phyloP scores from a whole-genome alignment of 768 basidiomycete species.

The Pulveroboletus ravenelii region DNA sequence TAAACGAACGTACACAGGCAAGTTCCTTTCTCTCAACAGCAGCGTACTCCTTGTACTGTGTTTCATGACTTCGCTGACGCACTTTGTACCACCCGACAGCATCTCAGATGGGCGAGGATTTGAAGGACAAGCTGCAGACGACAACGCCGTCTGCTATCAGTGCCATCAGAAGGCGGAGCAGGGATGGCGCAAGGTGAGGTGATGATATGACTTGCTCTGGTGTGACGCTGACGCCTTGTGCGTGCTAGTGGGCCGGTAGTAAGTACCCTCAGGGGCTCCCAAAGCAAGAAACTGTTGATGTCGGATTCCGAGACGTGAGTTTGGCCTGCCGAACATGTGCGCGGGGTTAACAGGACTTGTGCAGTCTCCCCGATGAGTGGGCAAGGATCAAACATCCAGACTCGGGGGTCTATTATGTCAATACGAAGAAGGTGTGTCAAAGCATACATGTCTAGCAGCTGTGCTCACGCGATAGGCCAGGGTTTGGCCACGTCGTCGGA shows the following conservation, averaged over 20 bases:
- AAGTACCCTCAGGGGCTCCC: constrained; percentile 19
- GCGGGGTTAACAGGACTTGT: neutral
- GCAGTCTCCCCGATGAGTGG: constrained; percentile 25
- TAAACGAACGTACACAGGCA: neutral
- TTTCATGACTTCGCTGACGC: neutral
- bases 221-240: neutral
- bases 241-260: neutral
- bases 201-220: neutral
- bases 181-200: constrained; percentile 10
- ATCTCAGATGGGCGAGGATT: constrained; percentile 2
- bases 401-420: constrained; percentile 28
- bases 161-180: neutral
- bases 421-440: constrained; percentile 28
- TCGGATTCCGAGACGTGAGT: constrained; percentile 8
- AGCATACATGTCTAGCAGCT: neutral
- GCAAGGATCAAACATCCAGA: constrained; percentile 28
- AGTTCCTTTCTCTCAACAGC: neutral
- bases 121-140: constrained; percentile 4
- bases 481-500: constrained; percentile 11
- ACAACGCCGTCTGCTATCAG: constrained; percentile 16
- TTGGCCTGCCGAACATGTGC: neutral
- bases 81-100: neutral
- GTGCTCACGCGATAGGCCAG: constrained; percentile 1
- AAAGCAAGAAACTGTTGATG: neutral
- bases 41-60: no score